Evolutionary conservation across 306 rosid species (phyloP), one percentile per base, ranked within the genome.

Genomic region (Cicer chorassanicum): DNA sequence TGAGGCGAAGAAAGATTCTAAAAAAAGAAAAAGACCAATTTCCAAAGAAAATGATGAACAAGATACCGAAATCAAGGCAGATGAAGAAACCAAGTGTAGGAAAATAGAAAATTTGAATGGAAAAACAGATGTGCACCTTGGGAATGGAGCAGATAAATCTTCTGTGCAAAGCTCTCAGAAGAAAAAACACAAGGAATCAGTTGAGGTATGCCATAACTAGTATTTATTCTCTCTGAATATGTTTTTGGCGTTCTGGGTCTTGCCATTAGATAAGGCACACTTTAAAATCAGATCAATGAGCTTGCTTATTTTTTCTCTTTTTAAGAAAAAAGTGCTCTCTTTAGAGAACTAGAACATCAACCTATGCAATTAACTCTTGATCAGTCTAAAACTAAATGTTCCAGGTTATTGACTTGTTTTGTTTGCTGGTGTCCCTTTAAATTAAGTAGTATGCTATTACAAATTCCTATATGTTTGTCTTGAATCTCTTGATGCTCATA

Each of bases 1-100:
- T 1, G 68, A 66, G 61, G 81, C 75, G 79, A 78, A 79, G 64
- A 87, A 88, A 66, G 76, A 81, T 81, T 84, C 91, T 69, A 91
- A 88, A 84, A 93, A 91, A 65, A 82, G 94, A 12, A 89, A 87
- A 87, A 88, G 93, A 75, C 38, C 62, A 59, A 77, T 42, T 68
- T 83, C 91, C 59, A 92, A 86, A 66, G 87, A 81, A 65, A 82
- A 70, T 82, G 84, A 75, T 70, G 64, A 69, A 36, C 76, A 81
- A 69, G 74, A 68, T 61, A 64, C 39, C 1, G 88, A 89, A 57
- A 74, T 66, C 42, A 75, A 61, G 73, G 83, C n/a, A 73, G 82
- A 60, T 53, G 98, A 93, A 68, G 90, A 84, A 78, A 54, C 71
- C 36, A 93, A 93, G 69, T 75, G 87, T 43, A 85, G 86, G 71